Evolutionary conservation across 805 yeast species (phyloP), one percentile per base, ranked within the genome.

Genomic region (Scheffersomyces spartinae): DNA sequence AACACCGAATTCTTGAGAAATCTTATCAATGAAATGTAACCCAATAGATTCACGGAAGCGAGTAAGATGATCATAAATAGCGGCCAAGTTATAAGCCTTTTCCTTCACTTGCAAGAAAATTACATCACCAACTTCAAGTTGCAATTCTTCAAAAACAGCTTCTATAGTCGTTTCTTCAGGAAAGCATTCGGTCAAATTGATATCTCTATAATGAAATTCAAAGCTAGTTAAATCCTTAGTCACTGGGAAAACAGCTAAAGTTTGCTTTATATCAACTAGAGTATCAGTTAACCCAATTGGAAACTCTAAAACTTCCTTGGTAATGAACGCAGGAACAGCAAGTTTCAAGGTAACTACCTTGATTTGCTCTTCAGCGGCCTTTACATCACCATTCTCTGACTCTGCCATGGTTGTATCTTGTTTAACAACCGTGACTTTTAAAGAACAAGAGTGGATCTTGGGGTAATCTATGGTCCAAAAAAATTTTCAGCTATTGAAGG

Each of bases 181-280:
- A 7, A 7, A 17, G 18, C 9, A 17, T 5, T 44, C 49, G 9
- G 49, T 38, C 17, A 60, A 28, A 25, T 52, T 46, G 24, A 42
- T 37, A 13, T 58, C 65, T 6, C 54, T 45, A 21, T 42, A 44
- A 21, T 40, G 44, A 12, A 81, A 54, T 3, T 62, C 49, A 43
- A 70, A 83, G 36, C 72, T 66, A 16, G 93, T 76, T 38, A 67
- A 61, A 25, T 71, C 75, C 37, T 63, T 63, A 21, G 78, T 67
- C 14, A 60, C 57, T 7, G 78, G 69, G 16, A 71, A 49, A n/a
- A 71, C 50, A n/a, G 64, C 51, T 25, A 82, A 49, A 9, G 78
- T 63, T 41, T 71, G 72, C 33, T 57, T 63, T 25, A 82, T 57
- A 28, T 75, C 81, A 22, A 62, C 52, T 25, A 79, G 42, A 11